Evolutionary conservation across 2,329 filamentous ascomycete genomes (phyloP), one percentile per base, ranked within the genome.

Genomic region (Colletotrichum sp.): DNA sequence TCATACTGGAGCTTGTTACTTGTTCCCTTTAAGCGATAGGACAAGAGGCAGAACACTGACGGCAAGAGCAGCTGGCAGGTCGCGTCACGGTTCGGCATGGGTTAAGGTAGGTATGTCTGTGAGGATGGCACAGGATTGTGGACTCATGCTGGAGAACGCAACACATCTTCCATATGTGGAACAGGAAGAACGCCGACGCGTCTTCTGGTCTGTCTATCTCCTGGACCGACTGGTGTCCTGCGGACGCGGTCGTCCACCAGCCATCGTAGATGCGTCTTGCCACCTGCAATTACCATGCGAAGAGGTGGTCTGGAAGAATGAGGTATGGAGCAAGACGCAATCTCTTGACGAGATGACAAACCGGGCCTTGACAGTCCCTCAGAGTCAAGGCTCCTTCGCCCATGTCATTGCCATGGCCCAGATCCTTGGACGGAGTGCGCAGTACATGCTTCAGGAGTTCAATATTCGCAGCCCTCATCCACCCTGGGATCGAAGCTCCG

Each of bases 141-240:
- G 55, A 15, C 80, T 86, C 36, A 84, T 83, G 79, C 65, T 79
- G 9, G 84, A 86, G 52, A 59, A 59, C 55, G 55, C 55, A 59
- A 59, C 55, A 16, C 55, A 59, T 3, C 15, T 59, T 28, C 55
- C 55, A 28, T 59, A 59, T 28, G 66, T 75, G 7, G 80, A 84
- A 28, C 78, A 80, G 64, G 84, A 85, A 69, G 84, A 86, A 71
- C 79, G 82, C n/a, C 78, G 84, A 7, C 77, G 81, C 13, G 80
- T 82, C 0, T 86, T 85, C 63, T 86, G 84, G 84, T 86, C 84
- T 5, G 79, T 86, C 24, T 86, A 85, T 69, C 79, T 86, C 8
- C 78, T 85, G 2, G 84, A 86, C 71, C 81, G 81, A 39, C 79
- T 86, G 6, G 80, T 84, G 8, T 85, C 83, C 16, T 85, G 84